Conservation (phyloP, 1,284 basidiomycete genomes). For the Cronartium quercuum region DNA sequence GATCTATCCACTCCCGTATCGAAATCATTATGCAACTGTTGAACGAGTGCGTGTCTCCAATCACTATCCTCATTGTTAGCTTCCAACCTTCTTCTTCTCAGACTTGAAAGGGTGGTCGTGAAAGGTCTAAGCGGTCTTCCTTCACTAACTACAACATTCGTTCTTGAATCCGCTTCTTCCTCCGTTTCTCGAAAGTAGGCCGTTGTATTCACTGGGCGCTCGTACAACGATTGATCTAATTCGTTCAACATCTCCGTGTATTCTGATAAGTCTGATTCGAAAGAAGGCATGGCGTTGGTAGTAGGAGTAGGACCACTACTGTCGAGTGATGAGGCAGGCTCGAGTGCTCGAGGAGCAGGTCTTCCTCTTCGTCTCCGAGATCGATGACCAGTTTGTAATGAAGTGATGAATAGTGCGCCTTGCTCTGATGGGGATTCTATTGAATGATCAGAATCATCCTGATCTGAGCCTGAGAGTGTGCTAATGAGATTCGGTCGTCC, state of each 20-base stretch:
- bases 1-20: background rate
- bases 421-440: background rate
- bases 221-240: background rate
- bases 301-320: background rate
- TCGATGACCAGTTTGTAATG: background rate
- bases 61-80: background rate
- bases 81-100: background rate
- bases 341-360: background rate
- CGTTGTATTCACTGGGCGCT: background rate
- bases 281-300: background rate
- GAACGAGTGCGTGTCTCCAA: conserved; percentile 8
- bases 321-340: background rate
- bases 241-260: background rate
- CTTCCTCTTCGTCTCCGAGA: background rate
- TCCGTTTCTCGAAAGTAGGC: background rate
- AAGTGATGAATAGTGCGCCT: background rate
- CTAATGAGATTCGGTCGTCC: background rate
- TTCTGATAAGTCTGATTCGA: background rate
- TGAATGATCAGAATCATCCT: background rate
- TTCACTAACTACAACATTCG: background rate
- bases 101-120: background rate
- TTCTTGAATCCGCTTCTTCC: background rate
- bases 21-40: conserved; percentile 15
- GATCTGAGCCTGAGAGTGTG: background rate
- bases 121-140: background rate